These are phyloP conservation scores for Pezicula rhizophila DNA, from an alignment of 2,329 filamentous ascomycete genomes.

Conservation along the genomic window DNA sequence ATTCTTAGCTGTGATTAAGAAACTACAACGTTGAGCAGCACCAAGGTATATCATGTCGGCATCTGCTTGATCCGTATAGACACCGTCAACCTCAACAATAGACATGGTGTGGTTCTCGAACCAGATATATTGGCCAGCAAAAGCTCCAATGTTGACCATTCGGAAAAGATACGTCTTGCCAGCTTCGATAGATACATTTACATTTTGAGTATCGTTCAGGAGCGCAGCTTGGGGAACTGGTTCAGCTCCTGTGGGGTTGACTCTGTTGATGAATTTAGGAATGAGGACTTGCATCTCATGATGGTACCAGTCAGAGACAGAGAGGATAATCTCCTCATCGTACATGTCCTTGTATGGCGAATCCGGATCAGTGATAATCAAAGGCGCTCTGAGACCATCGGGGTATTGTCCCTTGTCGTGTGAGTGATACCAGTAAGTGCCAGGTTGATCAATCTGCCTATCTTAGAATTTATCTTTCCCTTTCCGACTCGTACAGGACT, in stretches of 20 bases:
- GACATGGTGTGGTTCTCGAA: slow-evolving; percentile 61
- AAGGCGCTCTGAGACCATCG: slow-evolving; percentile 49
- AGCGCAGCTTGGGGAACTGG: slow-evolving; percentile 51
- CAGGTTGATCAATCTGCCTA: slow-evolving; percentile 50
- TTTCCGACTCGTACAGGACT: slow-evolving; percentile 9
- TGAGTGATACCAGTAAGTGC: slow-evolving; percentile 73
- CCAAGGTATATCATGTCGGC: slow-evolving; percentile 60
- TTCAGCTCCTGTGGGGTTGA: slow-evolving; percentile 46
- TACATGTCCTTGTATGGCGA: slow-evolving; percentile 40
- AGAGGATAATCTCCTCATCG: slow-evolving; percentile 50
- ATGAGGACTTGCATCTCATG: slow-evolving; percentile 44
- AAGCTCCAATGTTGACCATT: slow-evolving; percentile 68
- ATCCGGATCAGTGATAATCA: slow-evolving; percentile 49
- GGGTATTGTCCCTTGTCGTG: slow-evolving; percentile 50
- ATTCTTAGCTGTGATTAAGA: slow-evolving; percentile 58
- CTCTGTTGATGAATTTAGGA: slow-evolving; percentile 37
- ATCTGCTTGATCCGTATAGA: slow-evolving; percentile 56
- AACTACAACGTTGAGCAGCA: slow-evolving; percentile 60
- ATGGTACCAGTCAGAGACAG: slow-evolving; percentile 56
- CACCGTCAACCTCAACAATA: slow-evolving; percentile 68
- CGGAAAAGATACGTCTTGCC: slow-evolving; percentile 69
- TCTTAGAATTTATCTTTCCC: slow-evolving; percentile 1
- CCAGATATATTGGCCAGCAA: slow-evolving; percentile 61
- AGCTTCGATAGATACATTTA: slow-evolving; percentile 53
- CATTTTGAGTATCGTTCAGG: slow-evolving; percentile 63